A percentile compares a stretch with the other conserved stretches of the same genome.
Evolutionary conservation across 345 rosid species (phyloP).

Genomic region (Laguncularia racemosa): DNA sequence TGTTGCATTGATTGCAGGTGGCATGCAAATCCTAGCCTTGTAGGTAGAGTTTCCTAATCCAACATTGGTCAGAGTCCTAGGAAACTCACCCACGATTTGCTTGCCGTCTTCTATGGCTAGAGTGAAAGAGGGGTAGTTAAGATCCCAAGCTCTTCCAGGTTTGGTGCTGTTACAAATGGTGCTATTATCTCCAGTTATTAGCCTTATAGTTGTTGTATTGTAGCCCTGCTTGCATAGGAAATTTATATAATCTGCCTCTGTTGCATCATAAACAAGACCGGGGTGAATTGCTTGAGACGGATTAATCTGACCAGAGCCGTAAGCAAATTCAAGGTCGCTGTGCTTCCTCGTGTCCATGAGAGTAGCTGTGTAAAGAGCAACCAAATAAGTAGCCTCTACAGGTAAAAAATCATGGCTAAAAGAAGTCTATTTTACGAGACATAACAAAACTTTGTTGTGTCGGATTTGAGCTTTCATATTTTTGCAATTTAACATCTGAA

Average conservation of each 20-base stretch:
- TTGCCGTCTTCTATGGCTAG: constrained; percentile 25
- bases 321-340: constrained; percentile 22
- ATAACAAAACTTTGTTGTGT: background rate
- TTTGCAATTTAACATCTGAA: background rate
- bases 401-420: no score
- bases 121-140: constrained; percentile 37
- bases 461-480: background rate
- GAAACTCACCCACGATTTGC: constrained; percentile 15
- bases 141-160: constrained; percentile 34
- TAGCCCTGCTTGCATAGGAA: constrained; percentile 46
- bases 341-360: constrained; percentile 24
- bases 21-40: constrained; percentile 7
- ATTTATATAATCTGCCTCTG: constrained; percentile 25
- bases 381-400: background rate
- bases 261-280: constrained; percentile 30
- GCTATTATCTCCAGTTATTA: constrained; percentile 24
- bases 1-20: constrained; percentile 6
- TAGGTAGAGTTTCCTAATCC: constrained; percentile 31
- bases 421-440: background rate
- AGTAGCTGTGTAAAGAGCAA: constrained; percentile 1
- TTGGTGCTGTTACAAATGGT: constrained; percentile 13
- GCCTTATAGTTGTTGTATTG: constrained; percentile 14
- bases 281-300: constrained; percentile 26
- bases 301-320: constrained; percentile 34
- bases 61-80: constrained; percentile 44